phyloP scores from a whole-genome alignment of 768 basidiomycete genomes.

The Naganishia friedmannii region DNA sequence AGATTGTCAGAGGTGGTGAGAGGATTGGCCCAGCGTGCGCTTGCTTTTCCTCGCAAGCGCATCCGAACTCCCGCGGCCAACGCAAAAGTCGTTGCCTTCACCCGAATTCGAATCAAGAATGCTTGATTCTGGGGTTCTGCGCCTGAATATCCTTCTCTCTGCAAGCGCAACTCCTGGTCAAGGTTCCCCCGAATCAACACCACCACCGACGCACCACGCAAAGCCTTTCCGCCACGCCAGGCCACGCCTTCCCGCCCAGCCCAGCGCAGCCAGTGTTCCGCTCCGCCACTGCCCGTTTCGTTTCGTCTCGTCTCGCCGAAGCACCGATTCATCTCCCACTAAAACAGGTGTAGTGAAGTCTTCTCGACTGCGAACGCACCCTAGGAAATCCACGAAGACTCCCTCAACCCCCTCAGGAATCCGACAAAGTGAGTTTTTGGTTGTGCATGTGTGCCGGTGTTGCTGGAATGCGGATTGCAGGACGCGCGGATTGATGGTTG shows the following conservation, averaged over 20 bases:
- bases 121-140: not conserved
- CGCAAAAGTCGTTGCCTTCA: too few species aligned
- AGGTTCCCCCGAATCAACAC: not conserved
- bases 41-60: not conserved
- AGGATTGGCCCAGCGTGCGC: not conserved
- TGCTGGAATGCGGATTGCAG: not conserved
- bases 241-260: not conserved
- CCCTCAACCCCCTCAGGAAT: constrained; percentile 25
- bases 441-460: not conserved
- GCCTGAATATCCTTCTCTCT: not conserved
- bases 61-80: too few species aligned
- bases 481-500: not conserved
- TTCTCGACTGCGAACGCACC: not conserved
- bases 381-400: constrained; percentile 13
- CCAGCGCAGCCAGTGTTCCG: not conserved
- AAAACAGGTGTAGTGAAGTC: not conserved
- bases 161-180: not conserved
- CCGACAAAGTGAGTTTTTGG: constrained; percentile 20
- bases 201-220: too few species aligned
- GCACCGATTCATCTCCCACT: constrained; percentile 6
- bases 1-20: not conserved
- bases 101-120: not conserved
- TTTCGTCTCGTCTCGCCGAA: too few species aligned
- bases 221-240: not conserved
- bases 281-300: not conserved